phyloP scores from a whole-genome alignment of 176 grass and related monocot genomes.

The Rhynchospora tenuis region DNA sequence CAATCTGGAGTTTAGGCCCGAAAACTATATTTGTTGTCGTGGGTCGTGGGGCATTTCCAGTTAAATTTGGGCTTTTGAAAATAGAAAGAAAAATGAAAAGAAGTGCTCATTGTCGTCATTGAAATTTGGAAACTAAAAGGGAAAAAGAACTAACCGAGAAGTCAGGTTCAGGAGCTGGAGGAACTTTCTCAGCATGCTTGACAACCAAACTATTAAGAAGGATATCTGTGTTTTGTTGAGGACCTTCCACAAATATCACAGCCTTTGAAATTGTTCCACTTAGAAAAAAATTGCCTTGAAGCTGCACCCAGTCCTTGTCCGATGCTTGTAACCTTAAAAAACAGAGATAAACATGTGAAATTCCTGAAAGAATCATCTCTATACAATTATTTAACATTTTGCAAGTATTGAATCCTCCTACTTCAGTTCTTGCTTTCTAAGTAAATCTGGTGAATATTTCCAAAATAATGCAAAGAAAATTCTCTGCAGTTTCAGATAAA shows the following conservation, averaged over 20 bases:
- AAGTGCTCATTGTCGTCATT: neutral
- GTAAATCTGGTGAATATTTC: no score
- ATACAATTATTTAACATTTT: no score
- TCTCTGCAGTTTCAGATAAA: no score
- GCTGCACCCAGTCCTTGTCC: conserved; percentile 75
- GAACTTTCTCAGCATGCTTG: conserved; percentile 60
- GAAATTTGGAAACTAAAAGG: neutral
- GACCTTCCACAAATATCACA: conserved; percentile 69
- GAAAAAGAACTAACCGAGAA: conserved; percentile 37
- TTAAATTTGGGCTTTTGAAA: no score
- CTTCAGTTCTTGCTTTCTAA: no score
- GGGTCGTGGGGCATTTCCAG: no score
- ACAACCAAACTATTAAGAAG: conserved; percentile 63
- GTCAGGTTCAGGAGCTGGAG: conserved; percentile 52
- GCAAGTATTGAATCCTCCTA: no score
- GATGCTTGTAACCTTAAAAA: conserved; percentile 41
- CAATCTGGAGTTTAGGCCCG: no score
- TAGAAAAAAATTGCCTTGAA: conserved; percentile 73
- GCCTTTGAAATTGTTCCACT: conserved; percentile 56
- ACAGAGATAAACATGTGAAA: no score
- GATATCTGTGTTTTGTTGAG: conserved; percentile 50
- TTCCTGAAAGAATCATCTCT: no score
- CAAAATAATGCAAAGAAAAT: no score
- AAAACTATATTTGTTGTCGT: no score
- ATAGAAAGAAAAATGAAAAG: neutral